phyloP scores from a whole-genome alignment of 805 yeast genomes.

The Tetrapisispora taiwanensis region DNA sequence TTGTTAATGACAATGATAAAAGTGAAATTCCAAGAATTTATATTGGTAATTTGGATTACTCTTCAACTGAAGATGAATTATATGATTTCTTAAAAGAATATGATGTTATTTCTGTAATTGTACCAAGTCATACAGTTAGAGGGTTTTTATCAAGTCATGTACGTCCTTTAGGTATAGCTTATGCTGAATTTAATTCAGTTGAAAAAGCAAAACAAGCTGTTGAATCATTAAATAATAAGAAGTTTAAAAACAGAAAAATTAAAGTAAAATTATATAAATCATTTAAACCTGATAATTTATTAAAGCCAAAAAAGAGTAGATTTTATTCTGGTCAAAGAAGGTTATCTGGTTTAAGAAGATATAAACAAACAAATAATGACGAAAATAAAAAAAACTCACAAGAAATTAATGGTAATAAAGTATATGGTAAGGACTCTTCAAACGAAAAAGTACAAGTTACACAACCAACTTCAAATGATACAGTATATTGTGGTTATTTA shows the following conservation, averaged over 20 bases:
- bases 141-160: constrained; percentile 34
- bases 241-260: constrained; percentile 36
- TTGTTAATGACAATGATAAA: not conserved
- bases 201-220: constrained; percentile 59
- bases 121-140: constrained; percentile 46
- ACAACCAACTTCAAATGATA: constrained; percentile 32
- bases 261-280: constrained; percentile 36
- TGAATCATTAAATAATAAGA: constrained; percentile 51
- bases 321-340: constrained; percentile 2
- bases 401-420: not conserved
- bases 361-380: not conserved
- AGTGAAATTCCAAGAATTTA: constrained; percentile 32
- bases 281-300: constrained; percentile 23
- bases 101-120: constrained; percentile 36
- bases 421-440: not conserved
- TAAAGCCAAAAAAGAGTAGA: constrained; percentile 8
- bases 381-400: not conserved
- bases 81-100: constrained; percentile 35
- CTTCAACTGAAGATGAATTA: constrained; percentile 45
- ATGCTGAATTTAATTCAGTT: constrained; percentile 62
- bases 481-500: constrained; percentile 37
- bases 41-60: constrained; percentile 44
- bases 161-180: constrained; percentile 58
- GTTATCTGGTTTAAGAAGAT: constrained; percentile 1
- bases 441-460: not conserved